These are phyloP conservation scores for Microdochium paspali DNA, from an alignment of 2,329 filamentous ascomycete genomes.

Conservation along the genomic window DNA sequence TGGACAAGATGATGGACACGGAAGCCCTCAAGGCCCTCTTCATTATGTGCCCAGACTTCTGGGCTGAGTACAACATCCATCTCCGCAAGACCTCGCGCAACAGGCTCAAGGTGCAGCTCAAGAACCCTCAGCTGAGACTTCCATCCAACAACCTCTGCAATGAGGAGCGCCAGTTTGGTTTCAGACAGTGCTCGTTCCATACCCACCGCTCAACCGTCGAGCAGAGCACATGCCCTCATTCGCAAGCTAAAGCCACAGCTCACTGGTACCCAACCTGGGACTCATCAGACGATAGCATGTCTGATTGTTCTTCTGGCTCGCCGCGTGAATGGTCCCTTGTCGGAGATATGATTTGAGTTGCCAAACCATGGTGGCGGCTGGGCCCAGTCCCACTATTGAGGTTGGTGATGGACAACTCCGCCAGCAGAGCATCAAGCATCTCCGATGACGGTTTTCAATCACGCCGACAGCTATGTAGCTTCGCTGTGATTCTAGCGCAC, in stretches of 20 bases:
- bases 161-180: slow-evolving; percentile 50
- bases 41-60: slow-evolving; percentile 32
- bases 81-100: slow-evolving; percentile 40
- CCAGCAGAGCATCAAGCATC: too few relatives aligned
- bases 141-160: slow-evolving; percentile 44
- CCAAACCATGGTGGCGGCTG: neutral
- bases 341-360: neutral
- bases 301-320: neutral
- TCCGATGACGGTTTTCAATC: too few relatives aligned
- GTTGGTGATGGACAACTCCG: too few relatives aligned
- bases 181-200: slow-evolving; percentile 52
- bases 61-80: slow-evolving; percentile 40
- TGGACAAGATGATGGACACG: slow-evolving; percentile 16
- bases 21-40: slow-evolving; percentile 31
- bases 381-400: neutral
- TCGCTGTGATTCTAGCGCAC: too few relatives aligned
- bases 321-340: neutral
- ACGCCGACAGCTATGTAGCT: too few relatives aligned
- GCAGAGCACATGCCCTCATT: slow-evolving; percentile 42
- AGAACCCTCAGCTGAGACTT: slow-evolving; percentile 52
- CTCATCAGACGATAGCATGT: neutral
- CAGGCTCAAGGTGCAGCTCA: slow-evolving; percentile 41
- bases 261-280: neutral
- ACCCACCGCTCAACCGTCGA: slow-evolving; percentile 45
- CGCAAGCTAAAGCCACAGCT: neutral